Base-by-base conservation (phyloP, 1,284 basidiomycete species). In the Marasmius oreades region DNA sequence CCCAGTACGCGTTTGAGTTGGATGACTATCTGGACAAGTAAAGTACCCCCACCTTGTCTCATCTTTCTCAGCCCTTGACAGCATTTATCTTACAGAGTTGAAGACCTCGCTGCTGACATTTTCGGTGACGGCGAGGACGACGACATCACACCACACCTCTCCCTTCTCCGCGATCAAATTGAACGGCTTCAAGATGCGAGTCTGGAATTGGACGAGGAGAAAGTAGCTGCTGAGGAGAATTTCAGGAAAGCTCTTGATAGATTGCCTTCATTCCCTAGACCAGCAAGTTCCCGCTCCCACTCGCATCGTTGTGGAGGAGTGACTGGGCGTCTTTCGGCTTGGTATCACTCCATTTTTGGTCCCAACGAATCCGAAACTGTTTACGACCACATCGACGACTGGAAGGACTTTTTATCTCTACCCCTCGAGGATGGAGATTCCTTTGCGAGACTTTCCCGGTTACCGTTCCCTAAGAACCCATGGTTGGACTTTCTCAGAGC, bases 1-100 rank as follows among this genome's bases (percentile, higher is more conserved):
- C 87, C 2, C 84, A 89, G 61, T 92, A 92, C 65, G 74, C 86
- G 1, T 62, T 77, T 14, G 86, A 89, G 64, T 75, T 92, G 4
- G 70, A 73, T 42, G 69, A 73, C 12, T 91, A 92, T 65, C 72
- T 85, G 28, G 72, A 79, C 36, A 75, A 76, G 78, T 85, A 63
- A 61, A 79, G 60, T 2, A n/a, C 20, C 6, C 11, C 8, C 36
- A 45, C 51, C 46, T 10, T 53, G 18, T 31, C 50, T 45, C 11
- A 24, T 51, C 43, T 36, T 45, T 56, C 44, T 43, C 23, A 44
- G 22, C 47, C 45, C 31, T 56, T 20, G 24, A 50, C 3, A 56
- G 57, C 31, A 58, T 22, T 14, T 54, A 34, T 5, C 14, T 45
- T 26, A 51, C 51, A 86, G 82, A 44, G 78, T 86, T 45, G 75